Base-by-base conservation (phyloP, 2,329 filamentous ascomycete species). In the Cladosporium oxysporum region DNA sequence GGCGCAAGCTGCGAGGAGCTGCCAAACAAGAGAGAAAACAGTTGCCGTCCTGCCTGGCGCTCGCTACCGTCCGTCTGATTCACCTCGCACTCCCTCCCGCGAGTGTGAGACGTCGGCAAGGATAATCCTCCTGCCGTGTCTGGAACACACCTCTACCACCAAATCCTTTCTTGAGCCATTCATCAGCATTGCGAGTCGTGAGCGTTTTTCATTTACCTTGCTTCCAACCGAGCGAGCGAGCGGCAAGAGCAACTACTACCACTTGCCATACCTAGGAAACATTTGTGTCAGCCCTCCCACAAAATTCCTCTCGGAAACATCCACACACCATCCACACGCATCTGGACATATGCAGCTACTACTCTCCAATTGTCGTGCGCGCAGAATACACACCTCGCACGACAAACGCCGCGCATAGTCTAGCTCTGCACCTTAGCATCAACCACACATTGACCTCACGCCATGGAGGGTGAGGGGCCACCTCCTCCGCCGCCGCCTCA, bases 401-500 rank as follows among this genome's bases (percentile, higher is more conserved):
- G 62, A 65, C 62, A 65, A 53, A 53, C 31, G 16, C 29, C 55
- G 53, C 55, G 29, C 28, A n/a, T 65, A 58, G 41, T 52, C 33
- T n/a, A 16, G 5, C 52, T 29, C 11, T 12, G 12, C 28, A 41
- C 26, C 23, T 7, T 23, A 18, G 11, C 18, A 28, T 16, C 44
- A 11, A 47, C n/a, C n/a, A 47, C 41, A 47, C 41, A 26, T n/a
- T 64, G 55, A 65, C 14, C 41, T 28, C 58, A 23, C 47, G 59
- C 59, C 26, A 68, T 61, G 65, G 63, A 52, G 50, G 66, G 47
- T 26, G 73, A 73, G 71, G 70, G 68, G 35, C 88, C 88, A 69
- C 93, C 93, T 70, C 92, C 92, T 71, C 91, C 91, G 71, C 93
- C 91, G 71, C 93, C 93, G 76, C 92, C 92, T 69, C 93, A 97